phyloP scores from a whole-genome alignment of 768 basidiomycete genomes.

The Boletus tylopilopsis region DNA sequence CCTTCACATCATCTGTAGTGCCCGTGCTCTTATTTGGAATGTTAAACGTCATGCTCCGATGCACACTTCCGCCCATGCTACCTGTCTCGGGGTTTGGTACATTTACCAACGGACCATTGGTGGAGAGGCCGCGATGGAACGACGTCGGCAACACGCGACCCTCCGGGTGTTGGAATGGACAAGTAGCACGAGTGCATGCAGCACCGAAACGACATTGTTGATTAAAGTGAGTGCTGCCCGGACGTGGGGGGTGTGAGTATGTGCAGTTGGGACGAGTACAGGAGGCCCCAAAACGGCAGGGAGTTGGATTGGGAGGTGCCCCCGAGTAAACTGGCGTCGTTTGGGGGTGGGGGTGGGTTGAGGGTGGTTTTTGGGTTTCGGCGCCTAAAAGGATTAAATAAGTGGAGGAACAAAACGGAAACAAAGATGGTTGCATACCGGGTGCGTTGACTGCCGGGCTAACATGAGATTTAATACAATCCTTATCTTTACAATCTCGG shows the following conservation, averaged over 20 bases:
- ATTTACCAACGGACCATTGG: slow-evolving; percentile 56
- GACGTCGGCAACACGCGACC: slow-evolving; percentile 74
- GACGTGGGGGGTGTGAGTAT: slow-evolving; percentile 61
- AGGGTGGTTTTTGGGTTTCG: slow-evolving; percentile 34
- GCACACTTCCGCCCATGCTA: slow-evolving; percentile 62
- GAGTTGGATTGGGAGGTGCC: slow-evolving; percentile 31
- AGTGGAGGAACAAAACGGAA: not conserved
- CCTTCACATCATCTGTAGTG: slow-evolving; percentile 37
- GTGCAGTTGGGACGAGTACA: slow-evolving; percentile 70
- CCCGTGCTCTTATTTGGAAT: slow-evolving; percentile 25
- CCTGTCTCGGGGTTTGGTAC: slow-evolving; percentile 63
- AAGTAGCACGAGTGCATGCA: slow-evolving; percentile 80
- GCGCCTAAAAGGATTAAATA: slow-evolving; percentile 21
- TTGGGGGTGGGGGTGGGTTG: slow-evolving; percentile 35
- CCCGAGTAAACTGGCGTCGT: slow-evolving; percentile 28
- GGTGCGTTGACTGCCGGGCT: slow-evolving; percentile 76
- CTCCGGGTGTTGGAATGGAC: slow-evolving; percentile 89
- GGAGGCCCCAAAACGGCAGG: slow-evolving; percentile 66
- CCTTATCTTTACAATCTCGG: slow-evolving; percentile 87
- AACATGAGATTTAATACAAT: slow-evolving; percentile 88
- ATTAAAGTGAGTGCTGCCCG: slow-evolving; percentile 34
- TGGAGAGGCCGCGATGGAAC: slow-evolving; percentile 76
- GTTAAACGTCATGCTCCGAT: slow-evolving; percentile 73
- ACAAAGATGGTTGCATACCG: slow-evolving; percentile 36
- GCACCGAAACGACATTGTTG: slow-evolving; percentile 81